Base-by-base conservation (phyloP, 2,329 filamentous ascomycete genomes). In the Talaromyces verruculosus region DNA sequence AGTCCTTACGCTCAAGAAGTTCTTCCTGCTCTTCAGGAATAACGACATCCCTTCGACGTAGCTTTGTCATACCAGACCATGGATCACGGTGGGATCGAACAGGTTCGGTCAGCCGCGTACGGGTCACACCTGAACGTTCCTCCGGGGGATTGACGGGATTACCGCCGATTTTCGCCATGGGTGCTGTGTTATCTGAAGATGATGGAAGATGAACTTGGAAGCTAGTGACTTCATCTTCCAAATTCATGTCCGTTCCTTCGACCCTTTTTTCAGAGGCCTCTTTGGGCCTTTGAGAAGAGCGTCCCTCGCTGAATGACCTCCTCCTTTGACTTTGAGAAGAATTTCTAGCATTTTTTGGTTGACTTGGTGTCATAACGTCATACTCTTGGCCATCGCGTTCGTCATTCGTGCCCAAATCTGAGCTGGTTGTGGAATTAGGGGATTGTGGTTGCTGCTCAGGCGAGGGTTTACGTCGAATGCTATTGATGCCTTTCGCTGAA, bases 1-100 rank as follows among this genome's bases (percentile, higher is more conserved):
- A 84, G 17, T 81, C 77, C 5, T 75, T 67, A 11, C 77, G 72
- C 5, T 82, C 78, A 1, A 89, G 74, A 5, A 89, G 75, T 8
- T 76, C 69, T 51, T 74, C 71, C 69, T 89, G 87, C 17, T 84
- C 78, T 30, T 73, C 76, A 1, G 83, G 79, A 61, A 86, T 83
- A 28, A 71, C 76, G 37, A 84, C 72, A 69, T 84, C 80, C 51
- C 71, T 74, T 19, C 75, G 76, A 35, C 75, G 73, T 63, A 86
- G 80, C 19, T 70, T 74, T 37, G 71, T 74, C 69, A 76, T 73
- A 39, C 72, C 70, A 67, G 72, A 61, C 77, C 76, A 78, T 11
- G 73, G 72, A 57, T 73, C 63, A 41, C 13, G 43, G 65, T 47
- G 68, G 65, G 59, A 30, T 28, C 68, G 67, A 47, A 11, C 35